Evolutionary conservation across 306 rosid species (phyloP), one percentile per base, ranked within the genome.

Genomic region (Gillenia trifoliata): DNA sequence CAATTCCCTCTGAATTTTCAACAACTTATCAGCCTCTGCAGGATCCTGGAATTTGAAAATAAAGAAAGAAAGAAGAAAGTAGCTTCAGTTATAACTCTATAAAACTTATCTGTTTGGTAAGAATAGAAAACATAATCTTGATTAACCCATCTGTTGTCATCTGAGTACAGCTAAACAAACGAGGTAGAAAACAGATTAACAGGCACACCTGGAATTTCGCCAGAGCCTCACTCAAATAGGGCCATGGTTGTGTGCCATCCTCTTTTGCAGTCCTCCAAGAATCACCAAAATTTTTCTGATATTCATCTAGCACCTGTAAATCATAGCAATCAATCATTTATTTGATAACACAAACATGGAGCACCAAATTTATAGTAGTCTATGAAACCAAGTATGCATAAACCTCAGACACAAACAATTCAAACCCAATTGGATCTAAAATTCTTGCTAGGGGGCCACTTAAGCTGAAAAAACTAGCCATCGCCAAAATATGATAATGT

Each of bases 11-110:
- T 93, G 97, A 76, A 93, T 91, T 86, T 72, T 93, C 91, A 93
- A 61, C 86, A 93, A 86, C 89, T 91, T 93, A 82, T 93, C 98
- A 72, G 98, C 98, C 80, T 93, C 98, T 16, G 96, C 94, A 77
- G 98, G 98, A 65, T 91, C 97, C 97, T 93, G 93, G 69, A 72
- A 63, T 60, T 57, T 25, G 28, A 66, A 41, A 30, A 70, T 72
- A 65, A 41, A 81, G 66, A 38, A 82, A 9, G 65, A 38, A 4
- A 45, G 8, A 45, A 70, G 22, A n/a, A 33, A 28, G 43, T 6
- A 26, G 22, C 3, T 40, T 41, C 5, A 49, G 63, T 64, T 15
- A 26, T 45, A 11, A 6, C 50, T 70, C 28, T 20, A 31, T 8
- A 71, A 70, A 30, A 26, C 64, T 28, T 26, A 31, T 19, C 67